Conservation (phyloP, 495 filamentous ascomycete genomes). For the Talaromyces liani region DNA sequence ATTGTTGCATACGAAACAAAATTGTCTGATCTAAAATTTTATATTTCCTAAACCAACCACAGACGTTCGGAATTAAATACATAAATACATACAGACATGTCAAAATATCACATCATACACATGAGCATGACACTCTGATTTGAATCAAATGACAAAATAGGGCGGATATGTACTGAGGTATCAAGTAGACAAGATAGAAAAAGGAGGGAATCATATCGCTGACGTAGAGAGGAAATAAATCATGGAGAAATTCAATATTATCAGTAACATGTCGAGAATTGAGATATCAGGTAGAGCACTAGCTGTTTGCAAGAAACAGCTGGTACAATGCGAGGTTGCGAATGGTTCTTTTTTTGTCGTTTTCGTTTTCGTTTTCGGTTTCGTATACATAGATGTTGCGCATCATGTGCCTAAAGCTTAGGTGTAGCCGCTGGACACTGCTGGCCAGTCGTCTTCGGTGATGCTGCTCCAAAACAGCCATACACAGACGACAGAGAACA, state of each 20-base stretch:
- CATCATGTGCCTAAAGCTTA: background rate
- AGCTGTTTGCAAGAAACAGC: background rate
- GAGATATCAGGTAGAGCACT: constrained; percentile 1
- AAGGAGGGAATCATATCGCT: constrained; percentile 9
- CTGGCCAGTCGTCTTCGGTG: constrained; percentile 96
- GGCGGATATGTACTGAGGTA: constrained; percentile 8
- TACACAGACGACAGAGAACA: constrained; percentile 68
- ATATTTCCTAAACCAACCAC: background rate
- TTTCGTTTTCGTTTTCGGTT: background rate
- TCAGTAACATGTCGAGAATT: background rate
- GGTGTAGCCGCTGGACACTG: constrained; percentile 5
- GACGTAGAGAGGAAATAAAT: constrained; percentile 1
- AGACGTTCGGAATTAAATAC: background rate
- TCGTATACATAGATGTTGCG: background rate
- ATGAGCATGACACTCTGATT: background rate
- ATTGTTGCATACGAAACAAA: background rate
- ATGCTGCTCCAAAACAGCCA: constrained; percentile 99
- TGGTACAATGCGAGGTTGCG: background rate
- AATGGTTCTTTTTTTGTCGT: background rate
- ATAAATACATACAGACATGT: background rate
- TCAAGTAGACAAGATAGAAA: constrained; percentile 7
- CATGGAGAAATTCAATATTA: background rate
- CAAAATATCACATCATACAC: background rate
- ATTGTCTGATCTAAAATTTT: background rate
- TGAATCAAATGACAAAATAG: background rate